Evolutionary conservation across 495 filamentous ascomycete species (phyloP), one percentile per base, ranked within the genome.

Genomic region (Lichina pygmaea): DNA sequence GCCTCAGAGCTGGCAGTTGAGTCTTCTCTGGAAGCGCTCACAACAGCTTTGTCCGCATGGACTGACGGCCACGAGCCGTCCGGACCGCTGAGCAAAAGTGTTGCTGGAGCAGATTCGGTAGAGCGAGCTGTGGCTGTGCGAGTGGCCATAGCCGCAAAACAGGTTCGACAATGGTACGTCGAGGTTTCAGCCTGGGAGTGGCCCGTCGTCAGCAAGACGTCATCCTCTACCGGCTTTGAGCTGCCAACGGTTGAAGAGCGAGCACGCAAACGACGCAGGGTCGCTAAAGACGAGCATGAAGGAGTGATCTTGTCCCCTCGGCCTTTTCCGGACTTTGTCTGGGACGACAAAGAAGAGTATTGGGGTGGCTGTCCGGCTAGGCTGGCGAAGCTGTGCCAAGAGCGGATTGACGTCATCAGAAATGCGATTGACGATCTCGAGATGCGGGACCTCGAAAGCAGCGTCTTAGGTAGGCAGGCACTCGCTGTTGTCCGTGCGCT

Each of bases 381-480:
- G 6, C 61, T 73, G 31, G 74, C 86, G 0, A 57, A 67, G 32
- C 54, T 61, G 44, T 84, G 89, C 55, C 79, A 86, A 54, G 61
- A 58, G 36, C 69, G 86, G 31, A 67, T 92, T 24, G 78, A 86
- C 34, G 72, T 77, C 45, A 93, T 97, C 50, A 64, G 63, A 16
- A 70, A 74, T 43, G 77, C 73, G 43, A 72, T 94, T 65, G 81
- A 86, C 16, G 67, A 70, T 39, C 62, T 97, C 42, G 73, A 84
- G 45, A 67, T 97, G 41, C 85, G 93, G 50, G 85, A 91, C 52
- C 73, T 95, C 52, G 94, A 94, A 62, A 70, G 67, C 42, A 82
- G 85, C 57, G 81, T 95, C 50, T 63, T 92, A 43, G 46, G 41
- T 43, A 24, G 17, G 13, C 5, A 41, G 3, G 6, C 8, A 4